phyloP scores from a whole-genome alignment of 2,329 filamentous ascomycete species.

The Stagonosporopsis cucurbitacearum region DNA sequence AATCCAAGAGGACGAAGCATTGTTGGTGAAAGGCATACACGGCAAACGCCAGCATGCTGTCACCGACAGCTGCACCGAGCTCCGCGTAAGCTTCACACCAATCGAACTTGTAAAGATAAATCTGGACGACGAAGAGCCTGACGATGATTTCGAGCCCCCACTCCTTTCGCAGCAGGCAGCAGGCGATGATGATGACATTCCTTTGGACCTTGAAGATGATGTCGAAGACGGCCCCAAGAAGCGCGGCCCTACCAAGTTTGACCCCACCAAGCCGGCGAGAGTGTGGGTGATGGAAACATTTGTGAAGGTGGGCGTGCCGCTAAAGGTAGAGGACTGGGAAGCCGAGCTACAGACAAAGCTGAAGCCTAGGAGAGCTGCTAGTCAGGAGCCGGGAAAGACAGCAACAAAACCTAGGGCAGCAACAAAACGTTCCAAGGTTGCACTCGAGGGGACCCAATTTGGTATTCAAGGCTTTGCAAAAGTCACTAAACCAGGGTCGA shows the following conservation, averaged over 20 bases:
- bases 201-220: conserved; percentile 41
- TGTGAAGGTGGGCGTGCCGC: conserved; percentile 68
- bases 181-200: conserved; percentile 42
- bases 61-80: conserved; percentile 76
- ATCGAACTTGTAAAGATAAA: conserved; percentile 79
- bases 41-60: conserved; percentile 72
- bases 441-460: conserved; percentile 26
- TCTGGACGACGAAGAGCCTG: conserved; percentile 73
- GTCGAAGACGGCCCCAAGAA: conserved; percentile 50
- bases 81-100: conserved; percentile 80
- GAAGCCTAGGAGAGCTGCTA: conserved; percentile 32
- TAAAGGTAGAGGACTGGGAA: conserved; percentile 71
- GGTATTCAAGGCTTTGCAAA: conserved; percentile 43
- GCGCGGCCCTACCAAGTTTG: conserved; percentile 60
- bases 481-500: conserved; percentile 45
- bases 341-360: conserved; percentile 35
- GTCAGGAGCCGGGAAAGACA: conserved; percentile 28
- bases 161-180: conserved; percentile 25
- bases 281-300: conserved; percentile 73
- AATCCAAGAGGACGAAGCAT: conserved; percentile 56
- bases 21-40: conserved; percentile 70
- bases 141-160: conserved; percentile 63
- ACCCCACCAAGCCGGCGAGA: conserved; percentile 70
- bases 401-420: conserved; percentile 29
- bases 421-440: conserved; percentile 32